Evolutionary conservation across 2,329 filamentous ascomycete genomes (phyloP).

Genomic region (Diaporthe longicolla): DNA sequence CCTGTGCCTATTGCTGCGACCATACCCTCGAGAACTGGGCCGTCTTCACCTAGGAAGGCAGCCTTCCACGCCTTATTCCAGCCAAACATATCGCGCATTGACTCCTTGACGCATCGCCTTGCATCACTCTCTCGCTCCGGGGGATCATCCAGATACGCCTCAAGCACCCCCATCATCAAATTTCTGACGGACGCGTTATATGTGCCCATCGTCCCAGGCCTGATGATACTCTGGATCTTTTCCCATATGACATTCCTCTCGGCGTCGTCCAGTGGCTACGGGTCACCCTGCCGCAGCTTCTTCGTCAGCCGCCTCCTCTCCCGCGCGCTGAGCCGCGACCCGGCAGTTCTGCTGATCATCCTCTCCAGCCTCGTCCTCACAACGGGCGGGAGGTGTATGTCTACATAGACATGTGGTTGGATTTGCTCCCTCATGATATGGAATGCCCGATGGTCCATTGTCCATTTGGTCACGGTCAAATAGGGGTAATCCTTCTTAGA

Average conservation of each 20-base stretch:
- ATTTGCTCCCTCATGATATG: conserved; percentile 47
- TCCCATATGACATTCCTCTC: conserved; percentile 46
- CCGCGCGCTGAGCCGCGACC: conserved; percentile 22
- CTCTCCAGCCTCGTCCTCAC: conserved; percentile 41
- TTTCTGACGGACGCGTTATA: conserved; percentile 43
- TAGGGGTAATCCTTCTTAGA: too few relatives aligned
- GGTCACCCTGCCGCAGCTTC: conserved; percentile 28
- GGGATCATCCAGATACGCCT: conserved; percentile 43
- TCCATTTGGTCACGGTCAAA: conserved; percentile 44
- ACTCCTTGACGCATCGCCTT: conserved; percentile 38
- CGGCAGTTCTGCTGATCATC: conserved; percentile 29
- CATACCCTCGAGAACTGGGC: conserved; percentile 45
- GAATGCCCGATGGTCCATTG: conserved; percentile 43
- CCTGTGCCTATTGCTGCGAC: conserved; percentile 45
- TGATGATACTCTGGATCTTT: conserved; percentile 45
- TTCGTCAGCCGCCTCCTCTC: conserved; percentile 28
- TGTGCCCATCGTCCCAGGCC: conserved; percentile 44
- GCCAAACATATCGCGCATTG: conserved; percentile 45
- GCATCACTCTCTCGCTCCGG: conserved; percentile 42
- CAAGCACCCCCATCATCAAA: conserved; percentile 43
- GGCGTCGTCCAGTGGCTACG: conserved; percentile 32
- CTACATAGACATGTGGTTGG: conserved; percentile 47
- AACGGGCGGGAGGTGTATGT: conserved; percentile 44
- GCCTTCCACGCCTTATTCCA: conserved; percentile 46
- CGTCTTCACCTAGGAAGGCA: conserved; percentile 43